Conservation (phyloP, 1,284 basidiomycete genomes). For the Naganishia sp. region DNA sequence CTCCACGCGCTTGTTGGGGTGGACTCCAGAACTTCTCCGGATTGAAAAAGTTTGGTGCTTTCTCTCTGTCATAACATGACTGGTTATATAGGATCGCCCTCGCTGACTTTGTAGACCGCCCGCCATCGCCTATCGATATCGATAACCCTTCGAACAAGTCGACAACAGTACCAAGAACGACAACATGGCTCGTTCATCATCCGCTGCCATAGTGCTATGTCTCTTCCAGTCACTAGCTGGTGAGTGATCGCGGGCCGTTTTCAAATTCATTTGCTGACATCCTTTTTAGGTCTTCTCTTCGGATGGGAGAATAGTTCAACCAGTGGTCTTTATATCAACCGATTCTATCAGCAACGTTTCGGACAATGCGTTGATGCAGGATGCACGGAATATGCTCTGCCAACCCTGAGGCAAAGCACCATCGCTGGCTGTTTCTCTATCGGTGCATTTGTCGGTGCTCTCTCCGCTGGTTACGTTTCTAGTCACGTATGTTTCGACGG, state of each 20-base stretch:
- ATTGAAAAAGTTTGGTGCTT: slow-evolving; percentile 7
- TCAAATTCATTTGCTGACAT: background rate
- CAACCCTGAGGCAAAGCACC: slow-evolving; percentile 46
- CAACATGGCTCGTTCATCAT: slow-evolving; percentile 28
- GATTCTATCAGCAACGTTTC: slow-evolving; percentile 29
- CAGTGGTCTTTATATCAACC: slow-evolving; percentile 32
- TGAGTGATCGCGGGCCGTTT: background rate
- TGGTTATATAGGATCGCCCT: slow-evolving; percentile 15
- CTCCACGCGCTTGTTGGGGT: slow-evolving; percentile 2
- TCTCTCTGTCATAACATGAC: slow-evolving; percentile 4
- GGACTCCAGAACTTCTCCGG: slow-evolving; percentile 8
- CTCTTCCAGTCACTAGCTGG: slow-evolving; percentile 36
- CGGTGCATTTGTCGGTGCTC: slow-evolving; percentile 51
- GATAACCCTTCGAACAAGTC: background rate
- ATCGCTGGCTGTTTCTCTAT: slow-evolving; percentile 52
- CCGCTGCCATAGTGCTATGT: slow-evolving; percentile 32
- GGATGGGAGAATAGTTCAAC: slow-evolving; percentile 36
- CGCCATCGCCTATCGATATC: background rate
- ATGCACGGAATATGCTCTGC: slow-evolving; percentile 28
- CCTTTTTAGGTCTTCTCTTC: slow-evolving; percentile 27
- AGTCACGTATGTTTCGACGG: slow-evolving; percentile 38
- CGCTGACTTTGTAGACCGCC: no score
- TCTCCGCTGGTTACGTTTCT: slow-evolving; percentile 46
- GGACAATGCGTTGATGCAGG: slow-evolving; percentile 22
- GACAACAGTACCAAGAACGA: background rate